phyloP scores from a whole-genome alignment of 345 rosid genomes.

The Rhodamnia rubescens region DNA sequence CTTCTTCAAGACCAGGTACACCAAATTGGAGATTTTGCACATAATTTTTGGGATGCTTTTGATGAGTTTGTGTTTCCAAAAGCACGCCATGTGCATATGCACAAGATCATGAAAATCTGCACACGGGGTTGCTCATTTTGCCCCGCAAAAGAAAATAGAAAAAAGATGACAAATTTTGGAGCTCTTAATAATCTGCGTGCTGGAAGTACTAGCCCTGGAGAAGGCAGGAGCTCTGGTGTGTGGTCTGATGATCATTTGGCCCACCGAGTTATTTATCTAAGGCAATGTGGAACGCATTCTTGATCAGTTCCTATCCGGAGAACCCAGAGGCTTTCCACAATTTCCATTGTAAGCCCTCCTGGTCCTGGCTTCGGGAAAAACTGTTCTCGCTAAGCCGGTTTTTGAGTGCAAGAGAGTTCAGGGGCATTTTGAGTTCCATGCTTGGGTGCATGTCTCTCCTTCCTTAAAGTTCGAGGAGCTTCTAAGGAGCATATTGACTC shows the following conservation, averaged over 20 bases:
- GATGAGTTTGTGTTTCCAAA: background rate
- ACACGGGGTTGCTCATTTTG: background rate
- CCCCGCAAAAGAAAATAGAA: background rate
- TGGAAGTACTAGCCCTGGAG: background rate
- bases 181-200: background rate
- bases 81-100: background rate
- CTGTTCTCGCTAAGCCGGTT: background rate
- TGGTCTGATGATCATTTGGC: background rate
- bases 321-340: background rate
- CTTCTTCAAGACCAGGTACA: slow-evolving; percentile 4
- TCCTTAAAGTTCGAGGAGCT: too few species aligned
- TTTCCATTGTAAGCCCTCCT: slow-evolving; percentile 3
- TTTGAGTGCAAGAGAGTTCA: background rate
- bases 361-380: slow-evolving; percentile 12
- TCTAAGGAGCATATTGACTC: too few species aligned
- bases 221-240: background rate
- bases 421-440: background rate
- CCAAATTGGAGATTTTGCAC: slow-evolving; percentile 18
- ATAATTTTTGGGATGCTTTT: slow-evolving; percentile 14
- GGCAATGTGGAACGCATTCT: background rate
- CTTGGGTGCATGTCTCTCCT: too few species aligned
- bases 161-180: background rate
- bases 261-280: background rate
- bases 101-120: background rate
- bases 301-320: background rate